These are phyloP conservation scores for Mycena indigotica DNA, from an alignment of 768 basidiomycete genomes.

Conservation along the genomic window DNA sequence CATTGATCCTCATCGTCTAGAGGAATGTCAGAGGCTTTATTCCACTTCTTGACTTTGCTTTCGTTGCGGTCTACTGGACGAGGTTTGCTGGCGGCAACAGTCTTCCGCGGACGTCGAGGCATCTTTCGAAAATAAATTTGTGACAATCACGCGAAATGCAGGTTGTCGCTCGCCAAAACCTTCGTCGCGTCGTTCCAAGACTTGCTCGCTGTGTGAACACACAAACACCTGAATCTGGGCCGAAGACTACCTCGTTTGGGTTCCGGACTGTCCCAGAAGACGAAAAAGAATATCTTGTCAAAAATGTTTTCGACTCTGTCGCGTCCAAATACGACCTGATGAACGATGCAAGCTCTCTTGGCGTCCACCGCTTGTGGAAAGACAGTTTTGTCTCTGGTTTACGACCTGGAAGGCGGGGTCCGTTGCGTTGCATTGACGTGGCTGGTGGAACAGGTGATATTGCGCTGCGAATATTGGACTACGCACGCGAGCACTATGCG, in stretches of 20 bases:
- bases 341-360: conserved; percentile 99
- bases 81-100: conserved; percentile 39
- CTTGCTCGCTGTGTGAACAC: conserved; percentile 26
- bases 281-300: conserved; percentile 86
- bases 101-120: conserved; percentile 49
- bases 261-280: conserved; percentile 88
- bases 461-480: conserved; percentile 89
- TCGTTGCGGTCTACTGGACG: conserved; percentile 55
- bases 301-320: conserved; percentile 92
- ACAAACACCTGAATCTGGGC: conserved; percentile 22
- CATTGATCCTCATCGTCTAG: conserved; percentile 81
- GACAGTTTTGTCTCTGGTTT: conserved; percentile 80
- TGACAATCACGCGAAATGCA: not conserved
- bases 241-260: conserved; percentile 83
- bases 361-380: conserved; percentile 97
- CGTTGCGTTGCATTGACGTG: conserved; percentile 86
- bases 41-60: conserved; percentile 64
- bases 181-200: conserved; percentile 29
- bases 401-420: conserved; percentile 74
- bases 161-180: conserved; percentile 11
- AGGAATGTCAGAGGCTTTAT: conserved; percentile 66
- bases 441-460: conserved; percentile 99
- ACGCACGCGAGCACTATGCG: conserved; percentile 83
- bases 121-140: conserved; percentile 33
- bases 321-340: conserved; percentile 95